Evolutionary conservation across 257 asterid species (phyloP).

Genomic region (Linaria vulgaris): DNA sequence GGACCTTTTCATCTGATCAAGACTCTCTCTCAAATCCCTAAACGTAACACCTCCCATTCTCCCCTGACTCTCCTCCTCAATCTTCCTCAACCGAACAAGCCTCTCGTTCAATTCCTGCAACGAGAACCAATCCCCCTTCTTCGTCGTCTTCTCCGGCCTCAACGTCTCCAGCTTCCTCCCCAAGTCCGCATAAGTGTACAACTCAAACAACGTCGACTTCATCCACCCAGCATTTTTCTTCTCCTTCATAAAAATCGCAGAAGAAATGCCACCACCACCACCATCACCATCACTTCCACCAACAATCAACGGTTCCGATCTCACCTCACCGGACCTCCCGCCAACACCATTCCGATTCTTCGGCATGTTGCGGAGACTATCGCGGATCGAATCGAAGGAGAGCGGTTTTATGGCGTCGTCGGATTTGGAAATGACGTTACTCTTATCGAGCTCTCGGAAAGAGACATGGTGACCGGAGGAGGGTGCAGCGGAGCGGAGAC

Average conservation of each 20-base stretch:
- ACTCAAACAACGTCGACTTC: slow-evolving; percentile 23
- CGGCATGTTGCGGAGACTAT: slow-evolving; percentile 17
- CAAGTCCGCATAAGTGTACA: slow-evolving; percentile 36
- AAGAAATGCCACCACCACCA: slow-evolving; percentile 5
- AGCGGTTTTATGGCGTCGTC: background rate
- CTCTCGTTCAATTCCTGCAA: slow-evolving; percentile 67
- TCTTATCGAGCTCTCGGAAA: slow-evolving; percentile 37
- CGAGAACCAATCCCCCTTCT: slow-evolving; percentile 66
- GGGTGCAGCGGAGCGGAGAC: slow-evolving; percentile 33
- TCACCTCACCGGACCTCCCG: slow-evolving; percentile 6
- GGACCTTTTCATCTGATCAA: background rate
- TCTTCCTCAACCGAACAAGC: slow-evolving; percentile 45
- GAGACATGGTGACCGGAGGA: slow-evolving; percentile 23
- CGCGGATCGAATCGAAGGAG: slow-evolving; percentile 18
- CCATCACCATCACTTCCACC: slow-evolving; percentile 23
- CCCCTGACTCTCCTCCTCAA: slow-evolving; percentile 29
- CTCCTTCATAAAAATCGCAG: slow-evolving; percentile 23
- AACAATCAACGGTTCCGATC: background rate
- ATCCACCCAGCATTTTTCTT: background rate
- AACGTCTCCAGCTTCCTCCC: slow-evolving; percentile 56
- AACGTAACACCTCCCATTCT: background rate
- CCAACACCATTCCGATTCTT: slow-evolving; percentile 7
- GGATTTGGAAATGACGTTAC: slow-evolving; percentile 14
- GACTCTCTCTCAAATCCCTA: slow-evolving; percentile 14
- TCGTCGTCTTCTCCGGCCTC: slow-evolving; percentile 61